Evolutionary conservation across 2,329 filamentous ascomycete genomes (phyloP), one percentile per base, ranked within the genome.

Genomic region (Dichotomopilus funicola): DNA sequence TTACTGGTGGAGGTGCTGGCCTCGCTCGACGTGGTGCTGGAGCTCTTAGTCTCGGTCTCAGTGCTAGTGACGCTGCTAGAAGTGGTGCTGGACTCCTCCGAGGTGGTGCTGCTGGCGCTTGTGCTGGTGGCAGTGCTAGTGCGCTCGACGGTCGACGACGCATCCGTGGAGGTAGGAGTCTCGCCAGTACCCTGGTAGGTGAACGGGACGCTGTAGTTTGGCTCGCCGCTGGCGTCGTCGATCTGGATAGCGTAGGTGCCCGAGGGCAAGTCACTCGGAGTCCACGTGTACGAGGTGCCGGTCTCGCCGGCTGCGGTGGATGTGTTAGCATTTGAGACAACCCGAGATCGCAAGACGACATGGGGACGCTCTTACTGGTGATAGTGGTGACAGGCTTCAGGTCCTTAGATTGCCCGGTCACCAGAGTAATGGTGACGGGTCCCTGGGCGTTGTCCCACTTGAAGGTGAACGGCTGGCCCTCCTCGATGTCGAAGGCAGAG

Each of bases 211-310:
- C 71, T 74, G 72, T 74, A 79, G 75, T 79, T 79, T 64, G 64
- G 59, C 10, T 67, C 65, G 31, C 50, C 60, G 36, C 62, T 64
- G 37, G 62, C 63, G 61, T 78, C 75, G 34, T 53, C 58, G 63
- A 79, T 76, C 67, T 72, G 67, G 61, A 79, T 69, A 59, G 76
- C 75, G 62, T 78, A 79, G 36, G 62, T 64, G 65, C 68, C 75
- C 34, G 67, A 62, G 55, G 70, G 55, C 35, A 76, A 65, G 56
- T 62, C 62, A n/a, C 65, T 45, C 11, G 73, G 71, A 12, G 66
- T 68, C 71, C 71, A 76, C 57, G 66, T 69, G 69, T 66, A 73
- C 54, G 68, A 72, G 38, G 54, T 59, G 53, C 66, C 71, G 46
- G 68, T 64, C 48, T 65, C 59, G 56, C 60, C 65, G 40, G 70